Conservation (phyloP, 2,329 filamentous ascomycete genomes). For the Xylariales sp. region DNA sequence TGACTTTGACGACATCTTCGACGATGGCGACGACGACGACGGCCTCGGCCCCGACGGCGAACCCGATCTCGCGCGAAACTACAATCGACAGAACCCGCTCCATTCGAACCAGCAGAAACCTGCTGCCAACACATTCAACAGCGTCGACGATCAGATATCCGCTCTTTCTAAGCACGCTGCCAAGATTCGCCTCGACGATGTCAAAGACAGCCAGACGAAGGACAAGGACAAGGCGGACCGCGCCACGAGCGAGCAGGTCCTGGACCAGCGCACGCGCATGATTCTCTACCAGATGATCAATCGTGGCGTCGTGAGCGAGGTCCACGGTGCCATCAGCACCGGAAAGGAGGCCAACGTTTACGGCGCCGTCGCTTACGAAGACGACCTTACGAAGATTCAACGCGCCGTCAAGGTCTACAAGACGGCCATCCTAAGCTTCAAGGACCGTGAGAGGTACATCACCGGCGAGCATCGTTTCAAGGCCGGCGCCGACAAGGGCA, state of each 20-base stretch:
- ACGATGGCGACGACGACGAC: constrained; percentile 53
- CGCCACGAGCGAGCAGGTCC: constrained; percentile 92
- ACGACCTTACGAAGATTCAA: constrained; percentile 69
- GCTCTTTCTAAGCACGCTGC: constrained; percentile 85
- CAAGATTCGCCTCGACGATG: constrained; percentile 83
- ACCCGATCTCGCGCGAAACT: constrained; percentile 83
- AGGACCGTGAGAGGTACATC: constrained; percentile 96
- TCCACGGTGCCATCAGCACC: constrained; percentile 94
- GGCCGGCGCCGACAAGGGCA: constrained; percentile 90
- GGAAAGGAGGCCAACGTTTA: constrained; percentile 99
- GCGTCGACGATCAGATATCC: constrained; percentile 87
- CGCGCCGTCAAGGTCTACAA: constrained; percentile 99
- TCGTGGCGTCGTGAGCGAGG: constrained; percentile 85
- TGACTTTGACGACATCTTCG: constrained; percentile 57
- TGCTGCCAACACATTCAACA: constrained; percentile 80
- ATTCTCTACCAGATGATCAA: constrained; percentile 97
- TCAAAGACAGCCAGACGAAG: constrained; percentile 64
- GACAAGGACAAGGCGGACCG: constrained; percentile 91
- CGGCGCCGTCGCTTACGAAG: constrained; percentile 78
- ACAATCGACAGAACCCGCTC: constrained; percentile 83
- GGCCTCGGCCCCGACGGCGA: constrained; percentile 64
- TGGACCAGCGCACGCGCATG: constrained; percentile 95
- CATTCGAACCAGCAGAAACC: constrained; percentile 83
- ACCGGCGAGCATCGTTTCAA: constrained; percentile 93
- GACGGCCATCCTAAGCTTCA: constrained; percentile 96